Conservation (phyloP, 2,329 filamentous ascomycete species). For the Ploettnerulaceae sp. region DNA sequence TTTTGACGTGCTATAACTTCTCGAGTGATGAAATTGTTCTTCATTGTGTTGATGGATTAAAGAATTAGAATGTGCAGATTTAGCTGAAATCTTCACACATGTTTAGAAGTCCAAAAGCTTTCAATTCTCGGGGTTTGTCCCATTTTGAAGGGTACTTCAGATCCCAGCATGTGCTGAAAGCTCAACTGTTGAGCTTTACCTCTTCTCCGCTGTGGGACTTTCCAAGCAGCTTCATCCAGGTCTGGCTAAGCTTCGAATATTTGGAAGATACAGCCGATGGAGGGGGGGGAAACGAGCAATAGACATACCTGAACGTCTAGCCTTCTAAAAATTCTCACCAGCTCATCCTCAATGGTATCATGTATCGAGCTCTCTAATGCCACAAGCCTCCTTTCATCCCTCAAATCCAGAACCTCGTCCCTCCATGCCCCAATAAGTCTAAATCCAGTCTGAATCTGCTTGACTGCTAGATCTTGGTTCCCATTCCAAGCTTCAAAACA, state of each 20-base stretch:
- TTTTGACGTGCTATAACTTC: too few species aligned
- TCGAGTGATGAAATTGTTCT: too few species aligned
- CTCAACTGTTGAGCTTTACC: too few species aligned
- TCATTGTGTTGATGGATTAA: too few species aligned
- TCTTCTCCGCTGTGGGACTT: too few species aligned
- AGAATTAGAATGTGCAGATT: too few species aligned
- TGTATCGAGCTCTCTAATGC: neutral
- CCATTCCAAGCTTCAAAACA: constrained; percentile 53
- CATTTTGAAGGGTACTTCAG: too few species aligned
- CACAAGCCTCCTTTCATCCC: constrained; percentile 1
- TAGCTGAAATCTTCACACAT: neutral
- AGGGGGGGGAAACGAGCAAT: neutral
- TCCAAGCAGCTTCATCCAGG: too few species aligned
- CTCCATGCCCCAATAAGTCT: constrained; percentile 29
- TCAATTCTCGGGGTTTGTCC: too few species aligned
- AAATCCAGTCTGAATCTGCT: constrained; percentile 21
- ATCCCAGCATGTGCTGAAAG: too few species aligned
- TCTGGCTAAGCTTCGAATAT: neutral
- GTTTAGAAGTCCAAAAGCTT: neutral
- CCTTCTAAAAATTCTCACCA: constrained; percentile 14
- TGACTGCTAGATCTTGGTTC: constrained; percentile 16
- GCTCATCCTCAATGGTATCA: constrained; percentile 7
- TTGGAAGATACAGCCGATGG: neutral
- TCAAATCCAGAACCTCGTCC: constrained; percentile 1
- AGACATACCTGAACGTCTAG: constrained; percentile 15